A percentile compares a stretch with the other conserved stretches of the same genome.
Conservation (phyloP, 2,329 filamentous ascomycete genomes). For the Aspergillus bombycis region DNA sequence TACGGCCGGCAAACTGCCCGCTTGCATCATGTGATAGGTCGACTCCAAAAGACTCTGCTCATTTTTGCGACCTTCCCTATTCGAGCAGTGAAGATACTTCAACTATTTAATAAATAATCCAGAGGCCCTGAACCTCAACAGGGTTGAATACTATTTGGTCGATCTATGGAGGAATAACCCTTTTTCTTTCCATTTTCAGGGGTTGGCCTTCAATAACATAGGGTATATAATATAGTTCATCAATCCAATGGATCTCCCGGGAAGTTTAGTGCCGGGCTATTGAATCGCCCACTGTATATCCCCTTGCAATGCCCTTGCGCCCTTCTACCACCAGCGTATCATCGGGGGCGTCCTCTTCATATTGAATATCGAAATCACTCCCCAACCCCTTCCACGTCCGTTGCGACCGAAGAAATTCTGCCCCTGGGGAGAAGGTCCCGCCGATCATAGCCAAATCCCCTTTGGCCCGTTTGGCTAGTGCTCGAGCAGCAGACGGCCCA, state of each 20-base stretch:
- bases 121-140: background rate
- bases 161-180: background rate
- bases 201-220: background rate
- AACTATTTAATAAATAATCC: background rate
- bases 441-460: conserved; percentile 80
- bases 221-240: conserved; percentile 5
- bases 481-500: conserved; percentile 38
- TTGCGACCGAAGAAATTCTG: conserved; percentile 79
- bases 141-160: background rate
- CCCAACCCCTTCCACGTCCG: conserved; percentile 91
- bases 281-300: conserved; percentile 75
- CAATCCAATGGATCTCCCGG: conserved; percentile 11
- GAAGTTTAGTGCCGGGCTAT: conserved; percentile 39
- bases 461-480: conserved; percentile 66
- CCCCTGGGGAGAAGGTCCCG: conserved; percentile 85
- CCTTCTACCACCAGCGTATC: conserved; percentile 80
- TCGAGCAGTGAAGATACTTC: background rate
- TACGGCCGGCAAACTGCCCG: conserved; percentile 18
- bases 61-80: background rate
- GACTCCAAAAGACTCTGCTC: conserved; percentile 6
- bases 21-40: conserved; percentile 31
- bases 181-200: conserved; percentile 5
- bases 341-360: conserved; percentile 54
- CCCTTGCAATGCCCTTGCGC: conserved; percentile 81
- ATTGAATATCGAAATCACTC: conserved; percentile 72